Conservation (phyloP, 192 early-diverging fungal genomes). For the Chytriomyces confervae region DNA sequence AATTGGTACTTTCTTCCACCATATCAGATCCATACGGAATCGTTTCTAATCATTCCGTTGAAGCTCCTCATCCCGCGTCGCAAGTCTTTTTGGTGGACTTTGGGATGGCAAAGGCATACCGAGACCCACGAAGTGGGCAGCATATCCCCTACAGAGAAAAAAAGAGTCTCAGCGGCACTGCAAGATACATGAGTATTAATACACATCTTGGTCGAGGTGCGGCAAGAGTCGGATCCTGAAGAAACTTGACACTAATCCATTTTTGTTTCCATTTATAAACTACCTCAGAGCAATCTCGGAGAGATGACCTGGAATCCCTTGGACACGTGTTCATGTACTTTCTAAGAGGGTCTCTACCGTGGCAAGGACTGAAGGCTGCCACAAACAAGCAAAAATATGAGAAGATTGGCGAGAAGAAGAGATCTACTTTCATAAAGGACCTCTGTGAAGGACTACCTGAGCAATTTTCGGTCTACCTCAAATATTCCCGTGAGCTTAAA, state of each 20-base stretch:
- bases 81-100: slow-evolving; percentile 92
- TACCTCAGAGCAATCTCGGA: slow-evolving; percentile 89
- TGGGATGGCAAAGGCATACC: slow-evolving; percentile 88
- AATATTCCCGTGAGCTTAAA: slow-evolving; percentile 87
- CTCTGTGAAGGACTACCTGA: slow-evolving; percentile 91
- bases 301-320: slow-evolving; percentile 96
- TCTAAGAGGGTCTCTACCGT: slow-evolving; percentile 89
- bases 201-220: slow-evolving; percentile 92
- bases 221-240: not conserved
- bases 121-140: slow-evolving; percentile 78
- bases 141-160: slow-evolving; percentile 93
- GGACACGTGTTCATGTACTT: slow-evolving; percentile 99
- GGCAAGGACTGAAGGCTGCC: slow-evolving; percentile 97
- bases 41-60: slow-evolving; percentile 56
- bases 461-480: slow-evolving; percentile 89
- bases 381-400: slow-evolving; percentile 99
- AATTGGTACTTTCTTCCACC: not conserved
- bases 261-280: slow-evolving; percentile 14
- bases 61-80: slow-evolving; percentile 77
- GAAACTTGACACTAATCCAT: too few species aligned
- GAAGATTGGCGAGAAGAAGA: slow-evolving; percentile 99
- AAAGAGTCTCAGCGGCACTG: slow-evolving; percentile 92
- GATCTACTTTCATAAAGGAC: slow-evolving; percentile 83
- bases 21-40: slow-evolving; percentile 50
- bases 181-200: slow-evolving; percentile 92